These are phyloP conservation scores for Polyporus tsugae DNA, from an alignment of 1,284 basidiomycete species.

Conservation along the genomic window DNA sequence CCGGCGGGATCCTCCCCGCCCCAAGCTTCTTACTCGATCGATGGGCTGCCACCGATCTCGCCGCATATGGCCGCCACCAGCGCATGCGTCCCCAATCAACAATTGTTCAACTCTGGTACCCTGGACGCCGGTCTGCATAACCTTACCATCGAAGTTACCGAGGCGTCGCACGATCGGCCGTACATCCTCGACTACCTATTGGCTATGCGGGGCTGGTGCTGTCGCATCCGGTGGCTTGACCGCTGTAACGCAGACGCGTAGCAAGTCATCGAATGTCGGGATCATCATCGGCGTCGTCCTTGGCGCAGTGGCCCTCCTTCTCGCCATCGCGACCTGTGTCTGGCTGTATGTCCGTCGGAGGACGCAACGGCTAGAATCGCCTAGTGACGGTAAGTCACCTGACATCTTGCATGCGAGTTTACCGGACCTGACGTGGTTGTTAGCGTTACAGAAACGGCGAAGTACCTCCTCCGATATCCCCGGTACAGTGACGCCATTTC, in stretches of 20 bases:
- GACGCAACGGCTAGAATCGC: too few species aligned
- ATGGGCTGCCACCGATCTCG: constrained; percentile 42
- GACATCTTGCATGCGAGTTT: too few species aligned
- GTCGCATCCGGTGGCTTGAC: too few species aligned
- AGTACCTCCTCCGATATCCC: too few species aligned
- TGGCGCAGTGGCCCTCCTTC: constrained; percentile 25
- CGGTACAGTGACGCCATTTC: too few species aligned
- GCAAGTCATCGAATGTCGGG: not conserved
- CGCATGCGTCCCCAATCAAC: constrained; percentile 47
- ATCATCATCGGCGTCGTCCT: constrained; percentile 30
- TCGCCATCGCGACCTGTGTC: constrained; percentile 23
- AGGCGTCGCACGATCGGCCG: constrained; percentile 40
- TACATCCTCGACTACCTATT: constrained; percentile 48
- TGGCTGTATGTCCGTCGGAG: constrained; percentile 26
- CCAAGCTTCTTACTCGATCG: constrained; percentile 48
- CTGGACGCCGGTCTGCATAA: constrained; percentile 44
- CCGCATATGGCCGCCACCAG: constrained; percentile 47
- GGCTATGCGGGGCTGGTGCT: constrained; percentile 44
- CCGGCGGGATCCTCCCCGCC: constrained; percentile 43
- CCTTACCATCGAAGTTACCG: constrained; percentile 47
- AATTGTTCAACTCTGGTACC: constrained; percentile 48
- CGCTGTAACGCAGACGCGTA: not conserved
- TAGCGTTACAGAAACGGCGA: too few species aligned
- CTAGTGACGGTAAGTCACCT: too few species aligned
- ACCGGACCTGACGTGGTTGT: too few species aligned